A percentile compares a stretch with the other conserved stretches of the same genome.
Evolutionary conservation across 1,139 yeast species (phyloP).

Genomic region (Debaryomyces psychrophilus): DNA sequence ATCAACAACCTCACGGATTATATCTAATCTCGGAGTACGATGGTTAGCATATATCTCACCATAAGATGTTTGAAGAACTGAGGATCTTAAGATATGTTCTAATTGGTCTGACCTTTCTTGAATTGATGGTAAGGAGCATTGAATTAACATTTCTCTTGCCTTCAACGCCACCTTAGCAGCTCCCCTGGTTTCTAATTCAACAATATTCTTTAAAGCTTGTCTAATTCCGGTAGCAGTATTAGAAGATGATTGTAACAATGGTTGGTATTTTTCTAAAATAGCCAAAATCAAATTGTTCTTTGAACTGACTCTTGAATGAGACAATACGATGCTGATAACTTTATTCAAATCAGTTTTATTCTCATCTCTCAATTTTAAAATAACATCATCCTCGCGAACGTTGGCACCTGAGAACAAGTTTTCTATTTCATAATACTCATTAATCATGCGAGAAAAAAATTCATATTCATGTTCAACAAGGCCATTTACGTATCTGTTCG

Average conservation of each 20-base stretch:
- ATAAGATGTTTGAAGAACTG: conserved; percentile 86
- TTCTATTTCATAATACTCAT: conserved; percentile 78
- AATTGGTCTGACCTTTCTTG: conserved; percentile 96
- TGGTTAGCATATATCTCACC: conserved; percentile 82
- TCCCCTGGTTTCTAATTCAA: conserved; percentile 84
- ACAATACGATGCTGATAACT: conserved; percentile 73
- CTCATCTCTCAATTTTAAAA: conserved; percentile 84
- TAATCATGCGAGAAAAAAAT: conserved; percentile 69
- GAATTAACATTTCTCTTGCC: conserved; percentile 94
- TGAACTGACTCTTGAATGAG: conserved; percentile 92
- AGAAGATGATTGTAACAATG: conserved; percentile 67
- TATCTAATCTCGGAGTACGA: conserved; percentile 77
- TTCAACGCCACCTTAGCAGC: conserved; percentile 94
- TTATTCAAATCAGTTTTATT: conserved; percentile 72
- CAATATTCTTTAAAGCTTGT: conserved; percentile 72
- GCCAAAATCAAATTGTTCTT: conserved; percentile 90
- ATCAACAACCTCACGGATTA: conserved; percentile 89
- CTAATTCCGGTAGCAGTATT: conserved; percentile 72
- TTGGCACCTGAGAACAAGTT: conserved; percentile 73
- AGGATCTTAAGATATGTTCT: conserved; percentile 90
- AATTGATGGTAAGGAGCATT: conserved; percentile 93
- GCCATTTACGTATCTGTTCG: conserved; percentile 73
- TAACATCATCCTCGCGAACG: conserved; percentile 82
- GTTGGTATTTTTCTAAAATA: conserved; percentile 78
- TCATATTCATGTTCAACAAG: conserved; percentile 80